phyloP scores from a whole-genome alignment of 495 filamentous ascomycete species.

The Penicillium bialowiezense region DNA sequence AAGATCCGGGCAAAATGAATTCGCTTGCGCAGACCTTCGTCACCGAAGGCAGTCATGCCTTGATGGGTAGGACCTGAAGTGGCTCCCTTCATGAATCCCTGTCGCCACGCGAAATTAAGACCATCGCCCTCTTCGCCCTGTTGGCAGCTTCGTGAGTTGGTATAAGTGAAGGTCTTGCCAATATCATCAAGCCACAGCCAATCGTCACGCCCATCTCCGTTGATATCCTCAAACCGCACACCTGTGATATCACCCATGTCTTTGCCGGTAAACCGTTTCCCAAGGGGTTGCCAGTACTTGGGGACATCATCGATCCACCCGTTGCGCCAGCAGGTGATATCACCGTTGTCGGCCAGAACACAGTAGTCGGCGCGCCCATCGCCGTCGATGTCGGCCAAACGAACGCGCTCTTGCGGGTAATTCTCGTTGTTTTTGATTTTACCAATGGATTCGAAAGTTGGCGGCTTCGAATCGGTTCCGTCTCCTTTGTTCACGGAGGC shows the following conservation, averaged over 20 bases:
- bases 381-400: constrained; percentile 4
- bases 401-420: background rate
- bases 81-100: background rate
- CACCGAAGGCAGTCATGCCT: too few species aligned
- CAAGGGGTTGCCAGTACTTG: constrained; percentile 23
- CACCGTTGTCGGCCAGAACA: constrained; percentile 14
- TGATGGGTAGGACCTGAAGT: background rate
- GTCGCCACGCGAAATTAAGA: background rate
- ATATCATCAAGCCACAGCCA: constrained; percentile 26
- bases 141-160: constrained; percentile 20
- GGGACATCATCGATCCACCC: constrained; percentile 16
- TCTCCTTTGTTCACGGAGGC: constrained; percentile 1
- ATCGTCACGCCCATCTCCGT: constrained; percentile 30
- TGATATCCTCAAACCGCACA: constrained; percentile 28
- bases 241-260: constrained; percentile 17
- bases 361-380: constrained; percentile 17
- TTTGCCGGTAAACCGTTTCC: constrained; percentile 16
- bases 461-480: background rate
- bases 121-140: background rate
- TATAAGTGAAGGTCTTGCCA: constrained; percentile 18
- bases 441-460: background rate
- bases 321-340: constrained; percentile 22
- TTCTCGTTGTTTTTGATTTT: background rate
- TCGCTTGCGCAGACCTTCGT: too few species aligned
- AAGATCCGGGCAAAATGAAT: too few species aligned